These are phyloP conservation scores for Blastocrithidia nonstop DNA, from an alignment of 208 protist genomes.

Conservation along the genomic window DNA sequence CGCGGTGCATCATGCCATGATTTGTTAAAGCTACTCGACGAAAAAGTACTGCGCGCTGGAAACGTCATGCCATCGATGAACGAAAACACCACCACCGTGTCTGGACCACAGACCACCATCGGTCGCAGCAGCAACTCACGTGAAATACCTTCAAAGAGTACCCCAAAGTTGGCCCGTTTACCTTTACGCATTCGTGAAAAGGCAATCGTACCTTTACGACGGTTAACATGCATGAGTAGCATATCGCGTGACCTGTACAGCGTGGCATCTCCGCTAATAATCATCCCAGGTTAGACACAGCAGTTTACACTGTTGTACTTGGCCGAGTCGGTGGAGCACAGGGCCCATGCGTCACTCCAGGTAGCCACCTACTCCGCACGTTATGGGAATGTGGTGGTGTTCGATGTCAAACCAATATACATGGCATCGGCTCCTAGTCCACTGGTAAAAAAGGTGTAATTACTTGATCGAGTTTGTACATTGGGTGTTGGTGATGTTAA, in stretches of 20 bases:
- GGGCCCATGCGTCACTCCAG: conserved; percentile 65
- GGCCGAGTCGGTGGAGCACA: conserved; percentile 57
- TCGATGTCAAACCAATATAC: conserved; percentile 72
- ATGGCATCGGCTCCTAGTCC: conserved; percentile 19
- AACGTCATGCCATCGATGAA: conserved; percentile 49
- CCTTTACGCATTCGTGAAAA: conserved; percentile 57
- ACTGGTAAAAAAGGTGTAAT: too few species aligned
- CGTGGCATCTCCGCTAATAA: conserved; percentile 43
- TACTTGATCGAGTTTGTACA: too few species aligned
- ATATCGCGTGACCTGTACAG: conserved; percentile 61
- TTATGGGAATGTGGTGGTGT: conserved; percentile 22
- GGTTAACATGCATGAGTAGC: conserved; percentile 47
- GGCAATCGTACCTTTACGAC: conserved; percentile 31
- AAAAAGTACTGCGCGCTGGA: conserved; percentile 50
- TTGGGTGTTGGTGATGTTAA: background rate
- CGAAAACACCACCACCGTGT: conserved; percentile 70
- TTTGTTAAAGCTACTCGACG: conserved; percentile 27
- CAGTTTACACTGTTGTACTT: conserved; percentile 75
- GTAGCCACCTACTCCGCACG: conserved; percentile 30
- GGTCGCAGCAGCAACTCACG: conserved; percentile 24
- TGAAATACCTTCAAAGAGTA: conserved; percentile 63
- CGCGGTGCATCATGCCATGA: conserved; percentile 8
- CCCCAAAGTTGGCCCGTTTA: conserved; percentile 44
- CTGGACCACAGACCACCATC: conserved; percentile 44
- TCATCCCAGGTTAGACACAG: conserved; percentile 64